Evolutionary conservation across 257 asterid genomes (phyloP).

Genomic region (Forsythia viridissima): DNA sequence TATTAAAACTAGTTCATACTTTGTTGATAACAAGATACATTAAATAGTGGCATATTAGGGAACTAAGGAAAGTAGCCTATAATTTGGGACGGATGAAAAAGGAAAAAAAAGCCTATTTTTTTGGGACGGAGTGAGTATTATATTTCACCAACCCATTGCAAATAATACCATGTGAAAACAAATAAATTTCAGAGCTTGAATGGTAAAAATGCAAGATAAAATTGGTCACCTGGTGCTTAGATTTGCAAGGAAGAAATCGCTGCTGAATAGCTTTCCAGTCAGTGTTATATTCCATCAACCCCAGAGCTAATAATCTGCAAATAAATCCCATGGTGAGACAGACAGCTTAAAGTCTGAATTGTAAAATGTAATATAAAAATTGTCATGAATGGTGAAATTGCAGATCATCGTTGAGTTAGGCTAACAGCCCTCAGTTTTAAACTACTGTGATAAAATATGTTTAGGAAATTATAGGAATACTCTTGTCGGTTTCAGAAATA

Average conservation of each 20-base stretch:
- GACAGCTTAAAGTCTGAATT: background rate
- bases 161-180: conserved; percentile 6
- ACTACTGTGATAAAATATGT: conserved; percentile 7
- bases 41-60: no score
- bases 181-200: conserved; percentile 5
- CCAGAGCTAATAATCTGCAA: conserved; percentile 86
- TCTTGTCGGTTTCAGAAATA: background rate
- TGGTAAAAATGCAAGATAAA: conserved; percentile 11
- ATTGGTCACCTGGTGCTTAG: conserved; percentile 81
- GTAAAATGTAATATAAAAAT: conserved; percentile 13
- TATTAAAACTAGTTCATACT: no score
- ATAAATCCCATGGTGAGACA: conserved; percentile 26
- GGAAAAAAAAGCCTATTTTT: no score
- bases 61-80: no score
- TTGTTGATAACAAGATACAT: no score
- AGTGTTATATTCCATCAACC: conserved; percentile 85
- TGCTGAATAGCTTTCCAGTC: conserved; percentile 98
- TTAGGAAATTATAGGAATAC: background rate
- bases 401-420: conserved; percentile 7
- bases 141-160: conserved; percentile 14
- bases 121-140: background rate
- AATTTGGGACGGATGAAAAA: no score
- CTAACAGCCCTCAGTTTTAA: conserved; percentile 17
- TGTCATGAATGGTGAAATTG: background rate
- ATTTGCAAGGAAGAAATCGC: conserved; percentile 93